Conservation (phyloP, 192 early-diverging fungal genomes). For the Linnemannia exigua region DNA sequence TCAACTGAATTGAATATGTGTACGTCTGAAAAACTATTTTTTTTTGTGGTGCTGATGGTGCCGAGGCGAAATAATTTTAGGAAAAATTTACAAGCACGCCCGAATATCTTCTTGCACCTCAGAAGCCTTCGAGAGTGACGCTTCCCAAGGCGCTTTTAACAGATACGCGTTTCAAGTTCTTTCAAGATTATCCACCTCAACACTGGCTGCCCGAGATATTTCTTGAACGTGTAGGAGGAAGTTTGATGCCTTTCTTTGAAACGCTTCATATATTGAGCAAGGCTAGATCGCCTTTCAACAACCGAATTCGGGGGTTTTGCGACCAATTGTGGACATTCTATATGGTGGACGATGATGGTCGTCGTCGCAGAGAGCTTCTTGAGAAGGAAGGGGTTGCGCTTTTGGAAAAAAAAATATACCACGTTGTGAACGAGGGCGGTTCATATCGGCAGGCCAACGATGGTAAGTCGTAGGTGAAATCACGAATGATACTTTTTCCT, state of each 20-base stretch:
- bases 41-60: slow-evolving; percentile 7
- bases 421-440: not conserved
- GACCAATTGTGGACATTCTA: not conserved
- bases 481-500: no score
- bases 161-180: slow-evolving; percentile 10
- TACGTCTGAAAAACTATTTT: not conserved
- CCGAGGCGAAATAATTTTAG: no score
- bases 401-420: slow-evolving; percentile 3
- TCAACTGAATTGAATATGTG: not conserved
- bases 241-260: slow-evolving; percentile 9
- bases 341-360: not conserved
- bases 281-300: slow-evolving; percentile 13
- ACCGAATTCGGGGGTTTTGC: slow-evolving; percentile 1
- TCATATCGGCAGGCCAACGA: not conserved
- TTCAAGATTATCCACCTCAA: slow-evolving; percentile 5
- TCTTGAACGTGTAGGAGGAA: slow-evolving; percentile 11
- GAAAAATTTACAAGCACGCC: not conserved
- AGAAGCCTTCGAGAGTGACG: slow-evolving; percentile 11
- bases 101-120: slow-evolving; percentile 9
- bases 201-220: slow-evolving; percentile 6
- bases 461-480: no score
- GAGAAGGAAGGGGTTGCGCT: not conserved
- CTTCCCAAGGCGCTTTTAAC: slow-evolving; percentile 12
- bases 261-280: not conserved
- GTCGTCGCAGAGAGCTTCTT: slow-evolving; percentile 4